Percentiles rank a stretch among this genome's conserved stretches.
These are phyloP conservation scores for Rachicladosporium sp. DNA, from an alignment of 2,329 filamentous ascomycete species.

Conservation along the genomic window DNA sequence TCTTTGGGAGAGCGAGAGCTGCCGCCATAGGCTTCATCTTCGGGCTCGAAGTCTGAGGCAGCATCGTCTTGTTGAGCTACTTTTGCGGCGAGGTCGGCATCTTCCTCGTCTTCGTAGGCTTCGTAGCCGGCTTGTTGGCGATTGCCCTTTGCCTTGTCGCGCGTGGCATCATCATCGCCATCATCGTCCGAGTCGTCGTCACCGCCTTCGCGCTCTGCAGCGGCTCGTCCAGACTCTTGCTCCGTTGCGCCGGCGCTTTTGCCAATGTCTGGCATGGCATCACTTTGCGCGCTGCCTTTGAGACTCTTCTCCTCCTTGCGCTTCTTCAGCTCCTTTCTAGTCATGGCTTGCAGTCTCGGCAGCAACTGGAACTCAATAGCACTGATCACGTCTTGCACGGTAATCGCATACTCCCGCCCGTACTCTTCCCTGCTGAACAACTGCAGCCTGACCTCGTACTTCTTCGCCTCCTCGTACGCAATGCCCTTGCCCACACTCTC, in stretches of 20 bases:
- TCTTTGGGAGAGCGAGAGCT: constrained; percentile 28
- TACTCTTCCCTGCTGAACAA: constrained; percentile 84
- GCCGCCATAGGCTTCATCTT: constrained; percentile 43
- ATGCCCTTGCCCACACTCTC: constrained; percentile 66
- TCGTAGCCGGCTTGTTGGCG: constrained; percentile 75
- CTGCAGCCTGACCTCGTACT: constrained; percentile 67
- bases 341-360: constrained; percentile 54
- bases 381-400: constrained; percentile 59
- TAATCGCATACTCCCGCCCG: constrained; percentile 71
- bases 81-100: constrained; percentile 58
- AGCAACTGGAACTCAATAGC: constrained; percentile 75
- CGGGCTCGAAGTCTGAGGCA: constrained; percentile 47
- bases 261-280: constrained; percentile 66
- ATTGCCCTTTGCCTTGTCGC: constrained; percentile 62
- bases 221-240: constrained; percentile 32
- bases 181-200: constrained; percentile 59
- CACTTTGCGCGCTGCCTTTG: constrained; percentile 42
- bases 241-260: constrained; percentile 46
- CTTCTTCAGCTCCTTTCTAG: constrained; percentile 68
- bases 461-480: constrained; percentile 60
- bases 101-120: constrained; percentile 84
- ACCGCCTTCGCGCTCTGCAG: constrained; percentile 37
- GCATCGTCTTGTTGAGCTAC: constrained; percentile 47
- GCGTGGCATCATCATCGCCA: constrained; percentile 45
- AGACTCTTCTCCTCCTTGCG: constrained; percentile 48